These are phyloP conservation scores for Ophiostoma quercus DNA, from an alignment of 2,329 filamentous ascomycete species.

Conservation along the genomic window DNA sequence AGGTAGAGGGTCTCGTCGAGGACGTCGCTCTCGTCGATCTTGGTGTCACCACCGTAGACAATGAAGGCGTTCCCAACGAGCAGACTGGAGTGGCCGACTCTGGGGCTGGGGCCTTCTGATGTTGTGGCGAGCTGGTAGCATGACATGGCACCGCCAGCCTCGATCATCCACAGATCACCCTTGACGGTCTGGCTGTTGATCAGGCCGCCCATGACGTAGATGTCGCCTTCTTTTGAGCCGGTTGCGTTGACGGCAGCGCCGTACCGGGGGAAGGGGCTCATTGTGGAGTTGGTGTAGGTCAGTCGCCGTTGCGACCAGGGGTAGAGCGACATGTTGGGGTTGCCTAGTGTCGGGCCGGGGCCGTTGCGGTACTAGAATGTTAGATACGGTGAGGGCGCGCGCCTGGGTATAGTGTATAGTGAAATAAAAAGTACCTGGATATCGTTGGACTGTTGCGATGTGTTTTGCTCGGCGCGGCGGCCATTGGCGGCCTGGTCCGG, in stretches of 20 bases:
- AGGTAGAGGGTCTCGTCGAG: conserved; percentile 95
- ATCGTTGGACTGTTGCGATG: conserved; percentile 42
- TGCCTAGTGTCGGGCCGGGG: conserved; percentile 42
- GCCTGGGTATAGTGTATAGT: neutral
- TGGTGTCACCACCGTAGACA: conserved; percentile 96
- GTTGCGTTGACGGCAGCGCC: conserved; percentile 90
- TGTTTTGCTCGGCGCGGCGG: conserved; percentile 48
- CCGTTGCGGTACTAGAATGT: conserved; percentile 50
- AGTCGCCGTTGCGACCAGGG: conserved; percentile 91
- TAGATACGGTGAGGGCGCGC: neutral
- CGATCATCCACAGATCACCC: conserved; percentile 96
- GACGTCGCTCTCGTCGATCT: conserved; percentile 85
- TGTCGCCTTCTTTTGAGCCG: conserved; percentile 91
- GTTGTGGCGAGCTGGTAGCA: conserved; percentile 91
- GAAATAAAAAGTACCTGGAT: conserved; percentile 23
- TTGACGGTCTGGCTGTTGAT: conserved; percentile 95
- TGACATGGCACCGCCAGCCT: conserved; percentile 78
- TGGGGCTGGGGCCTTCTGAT: conserved; percentile 86
- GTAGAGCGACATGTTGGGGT: conserved; percentile 75
- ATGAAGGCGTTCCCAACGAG: conserved; percentile 98
- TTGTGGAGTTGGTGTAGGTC: conserved; percentile 74
- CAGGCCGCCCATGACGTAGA: conserved; percentile 95
- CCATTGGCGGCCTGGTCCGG: conserved; percentile 62
- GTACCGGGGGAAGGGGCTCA: conserved; percentile 91
- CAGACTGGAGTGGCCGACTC: conserved; percentile 89